phyloP scores from a whole-genome alignment of 768 basidiomycete species.

The Termitomyces sp. region DNA sequence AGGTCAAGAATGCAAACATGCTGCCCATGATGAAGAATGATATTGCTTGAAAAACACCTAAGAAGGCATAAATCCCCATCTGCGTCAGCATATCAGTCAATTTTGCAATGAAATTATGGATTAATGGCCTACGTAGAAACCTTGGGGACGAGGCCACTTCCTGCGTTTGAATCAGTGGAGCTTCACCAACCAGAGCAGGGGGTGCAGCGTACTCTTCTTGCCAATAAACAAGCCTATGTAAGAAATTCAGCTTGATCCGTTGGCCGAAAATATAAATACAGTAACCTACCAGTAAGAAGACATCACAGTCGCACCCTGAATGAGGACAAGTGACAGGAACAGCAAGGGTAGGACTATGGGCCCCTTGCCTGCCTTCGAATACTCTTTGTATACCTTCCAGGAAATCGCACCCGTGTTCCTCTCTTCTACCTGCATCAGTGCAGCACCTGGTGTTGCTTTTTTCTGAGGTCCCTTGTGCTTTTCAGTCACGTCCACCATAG shows the following conservation, averaged over 20 bases:
- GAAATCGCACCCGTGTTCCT: conserved; percentile 71
- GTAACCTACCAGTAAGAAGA: conserved; percentile 62
- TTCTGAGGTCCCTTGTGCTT: conserved; percentile 28
- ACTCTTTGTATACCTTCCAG: conserved; percentile 48
- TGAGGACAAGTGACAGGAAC: conserved; percentile 49
- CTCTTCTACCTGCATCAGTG: conserved; percentile 82
- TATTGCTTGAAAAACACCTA: conserved; percentile 68
- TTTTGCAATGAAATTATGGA: neutral
- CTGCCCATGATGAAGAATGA: conserved; percentile 64
- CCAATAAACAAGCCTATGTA: conserved; percentile 76
- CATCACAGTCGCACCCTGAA: conserved; percentile 69
- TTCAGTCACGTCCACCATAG: conserved; percentile 26
- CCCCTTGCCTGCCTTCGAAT: conserved; percentile 68
- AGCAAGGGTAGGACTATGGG: conserved; percentile 59
- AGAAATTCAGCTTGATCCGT: neutral
- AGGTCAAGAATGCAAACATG: conserved; percentile 61
- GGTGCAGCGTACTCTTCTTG: conserved; percentile 46
- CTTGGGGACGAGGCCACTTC: conserved; percentile 51
- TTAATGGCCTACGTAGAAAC: conserved; percentile 59
- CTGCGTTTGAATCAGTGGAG: conserved; percentile 9
- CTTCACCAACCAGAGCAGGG: neutral
- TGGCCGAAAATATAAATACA: neutral
- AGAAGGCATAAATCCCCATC: conserved; percentile 78
- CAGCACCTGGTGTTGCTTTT: conserved; percentile 35
- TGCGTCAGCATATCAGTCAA: conserved; percentile 20